Evolutionary conservation across 768 basidiomycete genomes (phyloP).

Genomic region (Boletellus emodensis): DNA sequence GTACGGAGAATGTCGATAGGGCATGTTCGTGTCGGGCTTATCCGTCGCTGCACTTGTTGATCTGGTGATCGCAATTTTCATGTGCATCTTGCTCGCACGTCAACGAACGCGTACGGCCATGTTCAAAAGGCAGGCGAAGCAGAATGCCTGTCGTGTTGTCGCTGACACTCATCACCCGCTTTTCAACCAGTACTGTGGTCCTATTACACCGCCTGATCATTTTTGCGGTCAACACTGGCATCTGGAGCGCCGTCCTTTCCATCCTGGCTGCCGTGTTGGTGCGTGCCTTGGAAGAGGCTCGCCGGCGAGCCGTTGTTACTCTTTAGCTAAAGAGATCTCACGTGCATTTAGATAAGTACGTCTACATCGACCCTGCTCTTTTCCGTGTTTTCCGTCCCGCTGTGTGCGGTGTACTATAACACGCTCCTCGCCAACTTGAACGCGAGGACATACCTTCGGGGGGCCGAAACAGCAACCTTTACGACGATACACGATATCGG

Average conservation of each 20-base stretch:
- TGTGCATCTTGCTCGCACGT: background rate
- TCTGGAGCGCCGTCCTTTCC: background rate
- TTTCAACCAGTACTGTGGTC: background rate
- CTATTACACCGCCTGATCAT: background rate
- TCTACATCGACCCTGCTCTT: background rate
- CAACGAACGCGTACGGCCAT: background rate
- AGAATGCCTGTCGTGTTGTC: background rate
- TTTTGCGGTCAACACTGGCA: background rate
- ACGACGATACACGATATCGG: no score
- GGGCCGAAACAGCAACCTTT: no score
- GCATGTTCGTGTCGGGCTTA: background rate
- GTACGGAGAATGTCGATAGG: background rate
- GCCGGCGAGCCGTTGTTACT: no score
- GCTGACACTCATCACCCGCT: background rate
- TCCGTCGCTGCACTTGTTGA: background rate
- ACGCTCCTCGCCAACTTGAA: slow-evolving; percentile 8
- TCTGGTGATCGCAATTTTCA: background rate
- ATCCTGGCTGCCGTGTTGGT: background rate
- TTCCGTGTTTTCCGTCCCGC: background rate
- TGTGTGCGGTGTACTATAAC: slow-evolving; percentile 5
- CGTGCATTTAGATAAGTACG: background rate
- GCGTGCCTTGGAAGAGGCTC: background rate
- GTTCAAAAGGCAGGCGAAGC: background rate
- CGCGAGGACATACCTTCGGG: background rate
- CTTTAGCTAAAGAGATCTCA: no score